These are phyloP conservation scores for Ulmus americana DNA, from an alignment of 331 rosid species.

Conservation along the genomic window DNA sequence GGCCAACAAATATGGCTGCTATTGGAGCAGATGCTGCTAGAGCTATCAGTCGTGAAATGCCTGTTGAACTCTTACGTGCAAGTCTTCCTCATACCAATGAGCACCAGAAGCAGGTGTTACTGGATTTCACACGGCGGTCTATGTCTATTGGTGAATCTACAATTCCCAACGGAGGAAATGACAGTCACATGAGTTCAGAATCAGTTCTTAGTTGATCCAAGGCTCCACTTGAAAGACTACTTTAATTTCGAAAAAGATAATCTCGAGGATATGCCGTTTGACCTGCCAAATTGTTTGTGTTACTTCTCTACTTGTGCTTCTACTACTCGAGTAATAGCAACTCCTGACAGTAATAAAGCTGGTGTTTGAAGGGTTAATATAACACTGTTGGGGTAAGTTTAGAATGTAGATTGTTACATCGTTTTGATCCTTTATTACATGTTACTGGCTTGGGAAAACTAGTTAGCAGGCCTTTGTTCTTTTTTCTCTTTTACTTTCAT, in stretches of 20 bases:
- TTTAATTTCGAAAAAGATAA: not conserved
- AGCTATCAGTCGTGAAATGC: conserved; percentile 77
- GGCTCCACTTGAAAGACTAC: not conserved
- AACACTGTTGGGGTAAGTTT: conserved; percentile 18
- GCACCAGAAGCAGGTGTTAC: conserved; percentile 49
- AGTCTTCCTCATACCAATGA: conserved; percentile 87
- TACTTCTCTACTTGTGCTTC: conserved; percentile 7
- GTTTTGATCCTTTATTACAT: conserved; percentile 1
- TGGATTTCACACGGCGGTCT: conserved; percentile 80
- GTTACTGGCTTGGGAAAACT: conserved; percentile 8
- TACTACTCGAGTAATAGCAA: conserved; percentile 13
- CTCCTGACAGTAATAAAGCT: conserved; percentile 19
- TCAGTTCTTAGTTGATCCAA: conserved; percentile 53
- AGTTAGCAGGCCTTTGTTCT: conserved; percentile 9
- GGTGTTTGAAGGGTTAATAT: not conserved
- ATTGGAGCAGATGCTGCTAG: conserved; percentile 58
- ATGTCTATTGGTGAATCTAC: conserved; percentile 51
- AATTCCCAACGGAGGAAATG: conserved; percentile 37
- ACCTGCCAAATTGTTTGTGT: conserved; percentile 1
- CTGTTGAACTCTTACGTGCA: conserved; percentile 82
- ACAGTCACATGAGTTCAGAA: conserved; percentile 49
- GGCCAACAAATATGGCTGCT: conserved; percentile 38
- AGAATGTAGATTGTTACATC: conserved; percentile 9
- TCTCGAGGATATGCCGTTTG: not conserved
- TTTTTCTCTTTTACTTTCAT: not conserved